A percentile compares a stretch with the other conserved stretches of the same genome.
Evolutionary conservation across 257 asterid species (phyloP).

Genomic region (Forsythia viridissima): DNA sequence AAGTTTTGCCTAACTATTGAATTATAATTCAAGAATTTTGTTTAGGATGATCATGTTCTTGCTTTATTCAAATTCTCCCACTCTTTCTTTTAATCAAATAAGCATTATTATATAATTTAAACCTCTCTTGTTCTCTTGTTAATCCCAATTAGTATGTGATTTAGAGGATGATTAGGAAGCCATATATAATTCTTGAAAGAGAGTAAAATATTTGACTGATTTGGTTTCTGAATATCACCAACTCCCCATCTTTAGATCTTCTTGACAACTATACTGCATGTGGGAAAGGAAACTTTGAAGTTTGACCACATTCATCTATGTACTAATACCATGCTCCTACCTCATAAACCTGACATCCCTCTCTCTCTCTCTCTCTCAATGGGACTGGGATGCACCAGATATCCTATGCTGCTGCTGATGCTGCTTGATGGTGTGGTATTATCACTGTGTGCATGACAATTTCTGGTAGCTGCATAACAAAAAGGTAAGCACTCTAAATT

Average conservation of each 20-base stretch:
- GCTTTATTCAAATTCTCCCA: neutral
- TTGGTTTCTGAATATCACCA: neutral
- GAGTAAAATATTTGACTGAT: neutral
- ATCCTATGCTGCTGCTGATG: neutral
- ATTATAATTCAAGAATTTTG: neutral
- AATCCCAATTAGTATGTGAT: neutral
- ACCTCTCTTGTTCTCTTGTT: neutral
- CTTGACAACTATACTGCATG: neutral
- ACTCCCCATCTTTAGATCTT: neutral
- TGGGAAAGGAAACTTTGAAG: neutral
- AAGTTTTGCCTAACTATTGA: neutral
- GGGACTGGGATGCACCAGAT: neutral
- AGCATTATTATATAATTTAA: neutral
- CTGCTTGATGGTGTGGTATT: neutral
- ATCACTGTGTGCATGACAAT: neutral
- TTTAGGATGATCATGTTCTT: neutral
- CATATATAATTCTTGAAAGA: neutral
- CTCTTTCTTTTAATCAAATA: neutral
- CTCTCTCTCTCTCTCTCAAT: neutral
- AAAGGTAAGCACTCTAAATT: neutral
- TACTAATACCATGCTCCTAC: neutral
- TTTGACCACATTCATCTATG: neutral
- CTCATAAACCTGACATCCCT: neutral
- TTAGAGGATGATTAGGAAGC: neutral
- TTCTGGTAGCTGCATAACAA: neutral